phyloP scores from a whole-genome alignment of 352 stramenopile species.

The Pythium coloratum region DNA sequence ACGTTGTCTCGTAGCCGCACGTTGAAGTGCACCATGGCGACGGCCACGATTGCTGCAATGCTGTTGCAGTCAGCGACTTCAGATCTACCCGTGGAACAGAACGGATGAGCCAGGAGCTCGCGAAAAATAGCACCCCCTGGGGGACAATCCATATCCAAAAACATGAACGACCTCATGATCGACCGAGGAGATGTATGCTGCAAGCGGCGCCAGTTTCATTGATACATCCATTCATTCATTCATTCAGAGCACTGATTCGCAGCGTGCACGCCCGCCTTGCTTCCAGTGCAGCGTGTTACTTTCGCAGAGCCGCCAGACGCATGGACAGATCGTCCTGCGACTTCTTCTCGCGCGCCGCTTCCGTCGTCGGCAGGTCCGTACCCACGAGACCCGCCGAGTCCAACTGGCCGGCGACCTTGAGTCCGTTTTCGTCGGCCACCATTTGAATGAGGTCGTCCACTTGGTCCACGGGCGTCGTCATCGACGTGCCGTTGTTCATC shows the following conservation, averaged over 20 bases:
- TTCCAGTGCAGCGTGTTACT: conserved; percentile 29
- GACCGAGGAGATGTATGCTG: too few species aligned
- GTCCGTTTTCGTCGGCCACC: conserved; percentile 97
- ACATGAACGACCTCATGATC: not conserved
- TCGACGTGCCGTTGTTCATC: conserved; percentile 96
- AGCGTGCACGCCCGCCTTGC: not conserved
- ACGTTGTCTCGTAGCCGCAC: conserved; percentile 80
- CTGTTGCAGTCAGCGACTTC: not conserved
- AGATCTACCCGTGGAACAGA: not conserved
- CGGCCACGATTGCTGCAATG: not conserved
- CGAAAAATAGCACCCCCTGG: not conserved
- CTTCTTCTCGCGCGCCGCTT: conserved; percentile 77
- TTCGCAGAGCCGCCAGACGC: conserved; percentile 77
- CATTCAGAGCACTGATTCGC: not conserved
- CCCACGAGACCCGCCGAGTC: conserved; percentile 90
- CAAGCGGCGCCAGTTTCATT: not conserved
- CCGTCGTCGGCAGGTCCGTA: conserved; percentile 59
- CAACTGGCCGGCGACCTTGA: conserved; percentile 94
- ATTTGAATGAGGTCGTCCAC: conserved; percentile 98
- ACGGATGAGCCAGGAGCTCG: not conserved
- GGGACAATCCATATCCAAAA: not conserved
- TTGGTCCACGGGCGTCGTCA: conserved; percentile 95
- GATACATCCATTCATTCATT: not conserved
- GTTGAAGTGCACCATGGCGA: conserved; percentile 75
- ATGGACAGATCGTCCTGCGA: conserved; percentile 82